Base-by-base conservation (phyloP, 192 early-diverging fungal species). In the Irineochytrium annulatum region DNA sequence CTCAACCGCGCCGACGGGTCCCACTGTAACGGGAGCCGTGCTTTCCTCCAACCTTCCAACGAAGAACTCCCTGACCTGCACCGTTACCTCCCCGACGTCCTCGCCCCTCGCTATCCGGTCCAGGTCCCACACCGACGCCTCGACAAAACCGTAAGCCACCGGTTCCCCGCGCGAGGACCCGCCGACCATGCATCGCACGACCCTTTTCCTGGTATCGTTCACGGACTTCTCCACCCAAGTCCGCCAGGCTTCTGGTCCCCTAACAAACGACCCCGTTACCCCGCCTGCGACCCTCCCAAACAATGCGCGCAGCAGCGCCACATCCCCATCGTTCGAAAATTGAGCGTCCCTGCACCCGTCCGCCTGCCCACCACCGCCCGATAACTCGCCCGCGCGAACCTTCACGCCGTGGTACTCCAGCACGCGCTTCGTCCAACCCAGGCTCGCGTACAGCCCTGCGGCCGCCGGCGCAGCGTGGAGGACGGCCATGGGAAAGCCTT, bases 401-500 rank as follows among this genome's bases (percentile, higher is more conserved):
- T 17, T 27, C 16, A 57, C 11, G 29, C 5, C 26, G n/a, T 17
- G 16, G 14, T 8, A 8, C 14, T 30, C 13, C 55, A 57, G 37
- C 22, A 5, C 24, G n/a, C 56, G 55, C 8, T n/a, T 16, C 0
- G 6, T 16, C 63, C 63, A 65, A 1, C 63, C 63, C 44, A 65
- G 51, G 1, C 55, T 57, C 27, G 54, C 55, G 34, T 65, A 65
- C 32, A 65, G 41, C 24, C 55, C 55, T 1, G 63, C 63, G 19
- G 63, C 63, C 6, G 56, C 43, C 22, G 63, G 63, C 17, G 63
- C 63, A 5, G 63, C 63, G 37, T 65, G 63, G 31, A 65, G 34
- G 0, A 65, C 45, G 16, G 53, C 63, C 29, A 65, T 57, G 17
- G 24, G 19, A 46, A 44, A 46, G 4, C 62, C 62, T 6, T 32